These are phyloP conservation scores for Agrocybe chaxingu DNA, from an alignment of 768 basidiomycete genomes.

Conservation along the genomic window DNA sequence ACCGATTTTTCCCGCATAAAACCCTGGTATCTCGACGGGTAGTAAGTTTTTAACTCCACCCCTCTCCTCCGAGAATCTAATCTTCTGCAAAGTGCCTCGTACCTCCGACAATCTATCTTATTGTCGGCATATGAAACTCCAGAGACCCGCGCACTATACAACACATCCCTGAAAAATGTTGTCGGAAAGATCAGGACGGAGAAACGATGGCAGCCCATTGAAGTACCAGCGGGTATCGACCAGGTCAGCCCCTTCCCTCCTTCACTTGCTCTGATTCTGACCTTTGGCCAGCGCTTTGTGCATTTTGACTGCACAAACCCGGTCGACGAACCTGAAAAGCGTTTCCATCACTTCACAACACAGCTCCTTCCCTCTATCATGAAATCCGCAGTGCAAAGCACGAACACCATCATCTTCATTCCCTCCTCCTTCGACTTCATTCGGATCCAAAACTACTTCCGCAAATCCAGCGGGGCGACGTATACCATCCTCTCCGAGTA, in stretches of 20 bases:
- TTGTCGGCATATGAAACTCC: constrained; percentile 88
- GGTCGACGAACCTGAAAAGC: constrained; percentile 79
- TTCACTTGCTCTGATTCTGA: background rate
- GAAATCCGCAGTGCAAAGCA: constrained; percentile 91
- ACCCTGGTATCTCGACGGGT: constrained; percentile 95
- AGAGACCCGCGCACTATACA: constrained; percentile 80
- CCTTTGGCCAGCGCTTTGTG: constrained; percentile 53
- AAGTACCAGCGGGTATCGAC: constrained; percentile 79
- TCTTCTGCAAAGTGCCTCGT: constrained; percentile 57
- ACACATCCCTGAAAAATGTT: constrained; percentile 73
- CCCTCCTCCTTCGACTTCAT: constrained; percentile 98
- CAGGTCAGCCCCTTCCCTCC: constrained; percentile 47
- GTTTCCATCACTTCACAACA: constrained; percentile 84
- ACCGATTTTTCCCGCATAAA: constrained; percentile 96
- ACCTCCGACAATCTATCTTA: constrained; percentile 87
- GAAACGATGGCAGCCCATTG: constrained; percentile 65
- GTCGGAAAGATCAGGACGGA: constrained; percentile 78
- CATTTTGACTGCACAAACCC: constrained; percentile 70
- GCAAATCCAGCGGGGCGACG: constrained; percentile 63
- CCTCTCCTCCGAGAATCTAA: background rate
- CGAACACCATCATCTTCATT: constrained; percentile 84
- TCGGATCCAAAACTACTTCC: constrained; percentile 82
- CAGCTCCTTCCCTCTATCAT: constrained; percentile 83
- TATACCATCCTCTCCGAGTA: constrained; percentile 95
- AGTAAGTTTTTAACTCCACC: constrained; percentile 41